A percentile compares a stretch with the other conserved stretches of the same genome.
Evolutionary conservation across 2,329 filamentous ascomycete species (phyloP).

Genomic region (Sporothrix inflata): DNA sequence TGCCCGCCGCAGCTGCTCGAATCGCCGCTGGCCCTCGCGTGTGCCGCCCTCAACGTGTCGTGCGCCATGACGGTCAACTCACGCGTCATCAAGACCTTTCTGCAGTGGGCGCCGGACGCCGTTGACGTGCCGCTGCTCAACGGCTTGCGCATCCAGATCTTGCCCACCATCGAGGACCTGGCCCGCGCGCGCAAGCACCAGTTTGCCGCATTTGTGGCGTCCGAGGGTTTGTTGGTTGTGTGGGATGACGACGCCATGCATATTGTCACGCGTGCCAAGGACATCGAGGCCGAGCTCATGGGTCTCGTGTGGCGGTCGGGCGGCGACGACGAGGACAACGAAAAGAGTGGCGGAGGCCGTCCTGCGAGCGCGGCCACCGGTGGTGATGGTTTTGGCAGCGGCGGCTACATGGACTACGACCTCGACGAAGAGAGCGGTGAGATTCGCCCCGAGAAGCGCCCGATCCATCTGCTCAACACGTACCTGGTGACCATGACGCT

Average conservation of each 20-base stretch:
- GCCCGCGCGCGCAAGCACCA: constrained; percentile 75
- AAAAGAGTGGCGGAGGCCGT: constrained; percentile 46
- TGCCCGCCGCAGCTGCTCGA: constrained; percentile 67
- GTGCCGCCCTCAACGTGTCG: constrained; percentile 72
- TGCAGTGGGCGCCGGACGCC: constrained; percentile 72
- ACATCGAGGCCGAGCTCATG: constrained; percentile 77
- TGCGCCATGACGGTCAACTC: constrained; percentile 83
- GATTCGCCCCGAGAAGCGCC: constrained; percentile 64
- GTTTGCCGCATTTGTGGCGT: constrained; percentile 77
- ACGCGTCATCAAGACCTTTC: constrained; percentile 75
- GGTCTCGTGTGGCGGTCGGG: constrained; percentile 72
- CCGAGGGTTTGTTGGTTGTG: constrained; percentile 71
- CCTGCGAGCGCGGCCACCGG: constrained; percentile 31
- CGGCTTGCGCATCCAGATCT: constrained; percentile 74
- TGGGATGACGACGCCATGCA: constrained; percentile 82
- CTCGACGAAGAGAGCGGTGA: constrained; percentile 75
- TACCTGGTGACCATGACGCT: constrained; percentile 69
- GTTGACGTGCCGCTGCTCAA: constrained; percentile 76
- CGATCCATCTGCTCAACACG: constrained; percentile 71
- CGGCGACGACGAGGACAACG: constrained; percentile 56
- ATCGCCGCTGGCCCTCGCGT: constrained; percentile 67
- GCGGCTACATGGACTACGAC: constrained; percentile 50
- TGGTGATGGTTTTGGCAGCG: background rate
- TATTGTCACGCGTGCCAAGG: constrained; percentile 68
- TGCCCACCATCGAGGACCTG: constrained; percentile 72